Base-by-base conservation (phyloP, 768 basidiomycete species). In the Mycena filopes region DNA sequence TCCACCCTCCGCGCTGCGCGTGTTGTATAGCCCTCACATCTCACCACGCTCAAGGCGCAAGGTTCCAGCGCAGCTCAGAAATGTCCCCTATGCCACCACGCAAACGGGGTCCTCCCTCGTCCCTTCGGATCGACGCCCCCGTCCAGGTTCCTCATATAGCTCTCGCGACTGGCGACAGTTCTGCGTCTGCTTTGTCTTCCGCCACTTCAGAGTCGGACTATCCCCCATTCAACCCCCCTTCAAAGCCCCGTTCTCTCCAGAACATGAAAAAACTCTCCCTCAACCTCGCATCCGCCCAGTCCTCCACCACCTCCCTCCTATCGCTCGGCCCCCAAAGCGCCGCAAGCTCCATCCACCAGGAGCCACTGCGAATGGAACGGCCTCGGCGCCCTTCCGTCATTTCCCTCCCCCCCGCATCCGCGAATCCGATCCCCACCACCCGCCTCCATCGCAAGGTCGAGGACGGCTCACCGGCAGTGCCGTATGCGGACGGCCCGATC, bases 231-330 rank as follows among this genome's bases (percentile, higher is more conserved):
- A 75, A 76, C 50, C 77, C 73, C 55, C 72, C 78, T 62, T 74
- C 79, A 59, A 82, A 78, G 73, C 79, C 82, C 58, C 79, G 81
- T 56, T 78, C 84, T 29, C 74, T 81, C 65, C 83, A 88, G 76
- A 93, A 93, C 75, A 87, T 90, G 85, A 94, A 93, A 83, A 87
- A 88, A 67, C 79, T 93, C 10, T 93, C 90, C 29, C 85, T 93
- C 54, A 84, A 85, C 60, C 84, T 92, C 29, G 84, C 89, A 13
- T 87, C 88, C 7, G 82, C 87, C 31, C 82, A 86, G 66, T 86
- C 88, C 16, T 90, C 90, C 40, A 75, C 82, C 40, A 81, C 77
- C 69, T 88, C 87, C 33, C 81, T 86, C 45, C 80, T 86, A 60
- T 77, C 81, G 57, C 70, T 82, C 48, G 73, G 80, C 26, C 67